Percentiles rank a stretch among this genome's conserved stretches.
phyloP scores from a whole-genome alignment of 306 rosid genomes.

The Hippophae tibetana region DNA sequence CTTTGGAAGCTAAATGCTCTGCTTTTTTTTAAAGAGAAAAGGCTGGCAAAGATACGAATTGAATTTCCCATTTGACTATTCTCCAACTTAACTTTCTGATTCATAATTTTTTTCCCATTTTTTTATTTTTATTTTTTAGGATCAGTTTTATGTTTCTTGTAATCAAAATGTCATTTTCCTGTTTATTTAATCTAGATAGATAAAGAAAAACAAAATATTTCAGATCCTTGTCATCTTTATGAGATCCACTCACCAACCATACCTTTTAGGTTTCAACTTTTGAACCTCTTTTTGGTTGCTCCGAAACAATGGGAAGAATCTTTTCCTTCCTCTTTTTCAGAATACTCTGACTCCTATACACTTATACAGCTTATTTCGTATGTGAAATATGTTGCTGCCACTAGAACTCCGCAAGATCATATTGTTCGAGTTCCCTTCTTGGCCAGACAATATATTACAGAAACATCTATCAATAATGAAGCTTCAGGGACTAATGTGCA shows the following conservation, averaged over 20 bases:
- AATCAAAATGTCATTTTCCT: neutral
- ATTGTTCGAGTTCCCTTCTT: conserved; percentile 30
- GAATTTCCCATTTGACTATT: conserved; percentile 2
- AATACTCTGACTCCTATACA: conserved; percentile 6
- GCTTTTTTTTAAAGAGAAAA: neutral
- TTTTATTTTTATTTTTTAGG: neutral
- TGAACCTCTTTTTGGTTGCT: neutral
- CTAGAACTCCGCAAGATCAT: conserved; percentile 35
- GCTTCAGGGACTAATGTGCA: conserved; percentile 27
- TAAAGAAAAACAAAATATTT: too few species aligned
- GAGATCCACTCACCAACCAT: too few species aligned
- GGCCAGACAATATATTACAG: conserved; percentile 39
- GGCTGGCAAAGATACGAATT: conserved; percentile 2
- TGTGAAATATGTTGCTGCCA: conserved; percentile 35
- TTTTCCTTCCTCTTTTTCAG: conserved; percentile 6
- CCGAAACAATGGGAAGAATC: neutral
- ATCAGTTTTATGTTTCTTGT: neutral
- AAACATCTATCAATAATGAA: conserved; percentile 45
- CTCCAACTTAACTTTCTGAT: neutral
- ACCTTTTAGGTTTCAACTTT: too few species aligned
- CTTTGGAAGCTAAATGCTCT: neutral
- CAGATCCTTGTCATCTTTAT: too few species aligned
- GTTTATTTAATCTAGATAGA: neutral
- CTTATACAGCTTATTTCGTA: conserved; percentile 45
- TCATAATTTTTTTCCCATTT: neutral